A percentile compares a stretch with the other conserved stretches of the same genome.
phyloP scores from a whole-genome alignment of 2,329 filamentous ascomycete species.

The Fusarium albosuccineum region DNA sequence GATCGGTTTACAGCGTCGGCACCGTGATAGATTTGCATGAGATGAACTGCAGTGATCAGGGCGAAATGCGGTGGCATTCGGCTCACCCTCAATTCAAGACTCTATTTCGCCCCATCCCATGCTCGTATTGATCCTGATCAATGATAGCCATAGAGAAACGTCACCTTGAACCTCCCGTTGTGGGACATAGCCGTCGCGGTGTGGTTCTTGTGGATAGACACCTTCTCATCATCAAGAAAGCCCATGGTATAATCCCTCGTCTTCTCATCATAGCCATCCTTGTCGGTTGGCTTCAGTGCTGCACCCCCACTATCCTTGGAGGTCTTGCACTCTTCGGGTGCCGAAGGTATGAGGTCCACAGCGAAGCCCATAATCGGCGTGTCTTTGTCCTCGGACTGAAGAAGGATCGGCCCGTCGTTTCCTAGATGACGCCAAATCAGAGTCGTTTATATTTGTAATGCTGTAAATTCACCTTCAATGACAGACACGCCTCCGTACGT shows the following conservation, averaged over 20 bases:
- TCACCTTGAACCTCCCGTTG: slow-evolving; percentile 28
- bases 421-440: slow-evolving; percentile 16
- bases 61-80: no score
- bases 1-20: no score
- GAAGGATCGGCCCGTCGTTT: slow-evolving; percentile 32
- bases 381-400: slow-evolving; percentile 27
- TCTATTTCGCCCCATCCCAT: neutral
- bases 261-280: slow-evolving; percentile 28
- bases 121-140: neutral
- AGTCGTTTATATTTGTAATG: fast-evolving
- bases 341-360: slow-evolving; percentile 22
- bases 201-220: slow-evolving; percentile 31
- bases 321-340: slow-evolving; percentile 22
- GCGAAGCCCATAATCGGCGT: slow-evolving; percentile 27
- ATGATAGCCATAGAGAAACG: slow-evolving; percentile 30
- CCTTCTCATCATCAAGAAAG: slow-evolving; percentile 10
- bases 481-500: slow-evolving; percentile 36
- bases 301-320: slow-evolving; percentile 25
- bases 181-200: slow-evolving; percentile 36
- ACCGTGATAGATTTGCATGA: no score
- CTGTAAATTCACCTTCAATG: slow-evolving; percentile 27
- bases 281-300: slow-evolving; percentile 37
- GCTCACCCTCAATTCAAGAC: no score
- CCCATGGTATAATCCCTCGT: slow-evolving; percentile 27
- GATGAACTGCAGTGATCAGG: no score